These are phyloP conservation scores for Trifolium pratense DNA, from an alignment of 306 rosid species.

Conservation along the genomic window DNA sequence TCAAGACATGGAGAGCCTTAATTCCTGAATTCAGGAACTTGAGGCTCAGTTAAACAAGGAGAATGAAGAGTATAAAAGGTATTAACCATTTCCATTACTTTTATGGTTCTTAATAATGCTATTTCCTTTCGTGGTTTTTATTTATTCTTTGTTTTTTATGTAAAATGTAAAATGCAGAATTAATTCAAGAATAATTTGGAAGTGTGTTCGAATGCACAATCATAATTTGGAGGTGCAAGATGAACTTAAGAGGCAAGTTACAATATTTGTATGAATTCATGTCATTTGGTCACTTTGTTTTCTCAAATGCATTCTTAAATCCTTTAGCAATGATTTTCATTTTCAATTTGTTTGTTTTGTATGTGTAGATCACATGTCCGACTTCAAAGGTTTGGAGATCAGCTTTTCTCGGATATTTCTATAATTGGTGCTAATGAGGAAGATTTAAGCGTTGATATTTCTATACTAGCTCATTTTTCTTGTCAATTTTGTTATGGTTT, in stretches of 20 bases:
- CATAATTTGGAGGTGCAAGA: conserved; percentile 70
- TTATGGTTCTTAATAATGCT: conserved; percentile 31
- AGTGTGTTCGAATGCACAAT: conserved; percentile 70
- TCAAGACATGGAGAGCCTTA: conserved; percentile 82
- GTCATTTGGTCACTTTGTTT: conserved; percentile 26
- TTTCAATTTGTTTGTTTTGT: conserved; percentile 40
- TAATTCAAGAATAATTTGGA: conserved; percentile 72
- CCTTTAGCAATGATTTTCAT: conserved; percentile 1
- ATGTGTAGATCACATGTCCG: conserved; percentile 78
- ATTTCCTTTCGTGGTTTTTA: conserved; percentile 33
- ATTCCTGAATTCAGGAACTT: conserved; percentile 90
- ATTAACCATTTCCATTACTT: conserved; percentile 27
- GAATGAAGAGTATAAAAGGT: conserved; percentile 86
- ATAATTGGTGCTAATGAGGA: conserved; percentile 72
- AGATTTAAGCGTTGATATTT: conserved; percentile 78
- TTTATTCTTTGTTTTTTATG: conserved; percentile 35
- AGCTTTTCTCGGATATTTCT: conserved; percentile 71
- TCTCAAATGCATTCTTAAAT: conserved; percentile 20
- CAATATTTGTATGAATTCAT: conserved; percentile 10
- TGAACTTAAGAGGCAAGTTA: conserved; percentile 72
- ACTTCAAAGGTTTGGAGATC: conserved; percentile 79
- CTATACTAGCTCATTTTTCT: too few species aligned
- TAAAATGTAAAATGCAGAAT: conserved; percentile 63
- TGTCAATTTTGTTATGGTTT: too few species aligned
- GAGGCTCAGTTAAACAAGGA: conserved; percentile 72